A percentile compares a stretch with the other conserved stretches of the same genome.
Evolutionary conservation across 176 grass and related monocot species (phyloP).

Genomic region (bread wheat (Triticum aestivum)): IWGSC_CS_RefSeq_v2.1 NC_057810.1:73696255-73696754

Average conservation of each 20-base stretch:
- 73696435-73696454: neutral
- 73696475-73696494: neutral
- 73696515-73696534: no score
- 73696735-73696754: neutral
- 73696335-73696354: slow-evolving; percentile 76
- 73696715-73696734: neutral
- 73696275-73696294: slow-evolving; percentile 38
- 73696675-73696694: neutral
- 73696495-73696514: neutral
- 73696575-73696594: neutral
- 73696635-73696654: neutral
- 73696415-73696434: neutral
- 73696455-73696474: neutral
- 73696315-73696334: slow-evolving; percentile 62
- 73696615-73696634: neutral
- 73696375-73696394: slow-evolving; percentile 45
- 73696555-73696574: neutral
- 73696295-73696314: slow-evolving; percentile 54
- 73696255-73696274: slow-evolving; percentile 19
- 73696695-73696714: neutral
- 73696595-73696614: neutral
- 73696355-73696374: slow-evolving; percentile 51
- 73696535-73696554: neutral
- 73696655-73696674: neutral
- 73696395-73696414: slow-evolving; percentile 30